Percentiles rank a stretch among this genome's conserved stretches.
phyloP scores from a whole-genome alignment of 2,329 filamentous ascomycete genomes.

The Cordyceps sp. region DNA sequence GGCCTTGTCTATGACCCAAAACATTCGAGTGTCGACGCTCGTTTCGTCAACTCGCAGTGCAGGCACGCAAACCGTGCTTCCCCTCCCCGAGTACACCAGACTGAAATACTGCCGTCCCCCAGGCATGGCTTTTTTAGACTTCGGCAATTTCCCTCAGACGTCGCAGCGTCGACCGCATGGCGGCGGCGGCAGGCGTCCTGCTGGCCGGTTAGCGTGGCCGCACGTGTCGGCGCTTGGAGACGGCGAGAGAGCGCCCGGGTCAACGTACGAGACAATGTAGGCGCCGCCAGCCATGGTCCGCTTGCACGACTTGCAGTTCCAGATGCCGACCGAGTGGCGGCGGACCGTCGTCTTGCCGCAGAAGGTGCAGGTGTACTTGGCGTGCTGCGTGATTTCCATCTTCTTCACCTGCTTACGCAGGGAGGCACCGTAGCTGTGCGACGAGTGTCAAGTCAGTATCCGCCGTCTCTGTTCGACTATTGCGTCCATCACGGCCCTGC shows the following conservation, averaged over 20 bases:
- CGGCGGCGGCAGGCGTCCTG: slow-evolving; percentile 82
- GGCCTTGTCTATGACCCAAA: slow-evolving; percentile 20
- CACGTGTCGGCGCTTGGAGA: too few relatives aligned
- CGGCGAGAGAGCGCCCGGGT: slow-evolving; percentile 1
- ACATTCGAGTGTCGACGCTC: slow-evolving; percentile 23
- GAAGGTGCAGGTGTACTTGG: slow-evolving; percentile 95
- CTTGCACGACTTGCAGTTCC: slow-evolving; percentile 90
- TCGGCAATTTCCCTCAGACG: slow-evolving; percentile 95
- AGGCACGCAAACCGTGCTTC: slow-evolving; percentile 25
- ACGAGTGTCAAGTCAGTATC: not conserved
- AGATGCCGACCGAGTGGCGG: slow-evolving; percentile 84
- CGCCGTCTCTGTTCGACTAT: not conserved
- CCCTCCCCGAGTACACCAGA: slow-evolving; percentile 29
- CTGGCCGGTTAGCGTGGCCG: slow-evolving; percentile 3
- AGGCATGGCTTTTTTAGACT: too few relatives aligned
- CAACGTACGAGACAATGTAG: slow-evolving; percentile 88
- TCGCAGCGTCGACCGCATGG: slow-evolving; percentile 91
- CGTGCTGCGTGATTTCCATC: slow-evolving; percentile 99
- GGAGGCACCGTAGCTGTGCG: slow-evolving; percentile 82
- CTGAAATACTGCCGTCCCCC: slow-evolving; percentile 24
- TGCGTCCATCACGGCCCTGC: not conserved
- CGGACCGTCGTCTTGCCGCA: slow-evolving; percentile 94
- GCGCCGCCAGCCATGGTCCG: slow-evolving; percentile 66
- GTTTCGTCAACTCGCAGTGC: slow-evolving; percentile 24
- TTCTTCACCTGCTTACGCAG: slow-evolving; percentile 96